phyloP scores from a whole-genome alignment of 2,329 filamentous ascomycete genomes.

The Penicillium sp. region DNA sequence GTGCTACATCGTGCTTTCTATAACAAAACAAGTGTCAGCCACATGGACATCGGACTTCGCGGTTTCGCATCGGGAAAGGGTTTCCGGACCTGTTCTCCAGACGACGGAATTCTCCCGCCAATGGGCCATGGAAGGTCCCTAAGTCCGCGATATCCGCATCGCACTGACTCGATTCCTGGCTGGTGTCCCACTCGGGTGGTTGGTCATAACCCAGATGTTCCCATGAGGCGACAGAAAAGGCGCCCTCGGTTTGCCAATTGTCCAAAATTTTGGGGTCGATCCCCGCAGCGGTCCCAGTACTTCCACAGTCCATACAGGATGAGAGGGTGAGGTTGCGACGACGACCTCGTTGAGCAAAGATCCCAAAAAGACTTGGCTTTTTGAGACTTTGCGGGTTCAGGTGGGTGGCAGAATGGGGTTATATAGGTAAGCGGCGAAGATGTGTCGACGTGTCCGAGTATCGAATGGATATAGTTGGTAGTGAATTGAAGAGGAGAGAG shows the following conservation, averaged over 20 bases:
- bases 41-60: background rate
- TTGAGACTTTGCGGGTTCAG: conserved; percentile 20
- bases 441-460: background rate
- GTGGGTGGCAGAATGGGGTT: background rate
- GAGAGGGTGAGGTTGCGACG: conserved; percentile 15
- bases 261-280: conserved; percentile 45
- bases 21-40: conserved; percentile 16
- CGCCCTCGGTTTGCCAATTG: conserved; percentile 40
- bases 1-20: conserved; percentile 35
- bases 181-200: conserved; percentile 41
- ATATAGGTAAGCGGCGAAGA: background rate
- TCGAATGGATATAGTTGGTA: background rate
- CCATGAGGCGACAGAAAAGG: conserved; percentile 38
- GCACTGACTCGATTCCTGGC: conserved; percentile 41
- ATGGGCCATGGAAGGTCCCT: conserved; percentile 31
- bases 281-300: conserved; percentile 39
- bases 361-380: conserved; percentile 24
- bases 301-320: conserved; percentile 42
- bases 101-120: conserved; percentile 27
- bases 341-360: conserved; percentile 24
- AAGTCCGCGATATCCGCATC: conserved; percentile 39
- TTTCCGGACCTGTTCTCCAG: conserved; percentile 32
- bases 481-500: conserved; percentile 8
- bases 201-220: conserved; percentile 39
- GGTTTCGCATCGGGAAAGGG: background rate